Evolutionary conservation across 2,329 filamentous ascomycete species (phyloP).

Genomic region (Apiospora hydei): DNA sequence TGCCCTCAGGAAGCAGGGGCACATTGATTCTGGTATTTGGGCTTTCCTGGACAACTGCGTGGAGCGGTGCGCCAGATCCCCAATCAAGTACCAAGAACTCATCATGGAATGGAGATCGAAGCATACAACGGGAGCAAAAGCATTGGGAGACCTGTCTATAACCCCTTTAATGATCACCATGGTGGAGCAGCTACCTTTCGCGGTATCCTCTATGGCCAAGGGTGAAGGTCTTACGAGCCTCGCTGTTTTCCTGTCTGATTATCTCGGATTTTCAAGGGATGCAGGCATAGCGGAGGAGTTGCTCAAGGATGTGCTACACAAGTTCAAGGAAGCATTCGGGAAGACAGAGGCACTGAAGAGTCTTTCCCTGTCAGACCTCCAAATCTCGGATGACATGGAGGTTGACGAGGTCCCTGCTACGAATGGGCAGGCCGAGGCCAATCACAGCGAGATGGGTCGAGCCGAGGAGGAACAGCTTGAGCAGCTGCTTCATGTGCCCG

Average conservation of each 20-base stretch:
- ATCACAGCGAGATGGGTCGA: constrained; percentile 33
- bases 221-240: constrained; percentile 54
- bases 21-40: constrained; percentile 56
- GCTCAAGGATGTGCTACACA: constrained; percentile 53
- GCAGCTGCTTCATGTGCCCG: constrained; percentile 58
- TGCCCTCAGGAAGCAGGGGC: constrained; percentile 44
- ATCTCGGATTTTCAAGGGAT: constrained; percentile 62
- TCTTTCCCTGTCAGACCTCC: constrained; percentile 34
- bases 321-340: constrained; percentile 46
- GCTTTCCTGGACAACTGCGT: constrained; percentile 84
- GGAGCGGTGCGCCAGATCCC: constrained; percentile 74
- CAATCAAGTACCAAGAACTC: constrained; percentile 83
- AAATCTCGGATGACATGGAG: constrained; percentile 17
- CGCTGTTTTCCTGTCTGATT: constrained; percentile 63
- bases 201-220: constrained; percentile 56
- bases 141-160: constrained; percentile 41
- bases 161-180: constrained; percentile 75
- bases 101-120: constrained; percentile 59
- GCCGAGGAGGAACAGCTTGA: constrained; percentile 53
- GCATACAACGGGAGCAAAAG: constrained; percentile 40
- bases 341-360: constrained; percentile 47
- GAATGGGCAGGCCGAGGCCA: constrained; percentile 11
- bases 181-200: constrained; percentile 80
- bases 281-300: constrained; percentile 56
- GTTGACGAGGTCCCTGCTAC: background rate